Evolutionary conservation across 805 yeast genomes (phyloP), one percentile per base, ranked within the genome.

Genomic region (Lipomyces spencermartinsiae): DNA sequence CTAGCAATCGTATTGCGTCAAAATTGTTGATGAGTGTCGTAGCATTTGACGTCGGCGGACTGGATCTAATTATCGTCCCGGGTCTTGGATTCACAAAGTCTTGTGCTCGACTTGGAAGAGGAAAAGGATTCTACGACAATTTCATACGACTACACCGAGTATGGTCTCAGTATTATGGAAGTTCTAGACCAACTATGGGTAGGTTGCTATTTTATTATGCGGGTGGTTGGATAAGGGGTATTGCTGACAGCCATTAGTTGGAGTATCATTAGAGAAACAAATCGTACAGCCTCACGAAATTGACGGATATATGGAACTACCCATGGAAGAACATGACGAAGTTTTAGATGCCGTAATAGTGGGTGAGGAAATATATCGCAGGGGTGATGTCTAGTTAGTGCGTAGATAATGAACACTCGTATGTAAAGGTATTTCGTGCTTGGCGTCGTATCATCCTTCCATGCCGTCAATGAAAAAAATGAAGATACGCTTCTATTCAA

Each of bases 91-190:
- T 91, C 77, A 84, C 91, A 0, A 71, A 49, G 12, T 71, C 75
- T 12, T 73, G 87, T 29, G 77, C 81, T 12, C 77, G 99, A 63
- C 76, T 94, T 63, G 99, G 99, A 0, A 97, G 92, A 76, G 99
- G 99, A 0, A 94, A 89, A 4, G 99, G 98, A 0, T 93, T 86
- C 77, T 94, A 95, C 77, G 99, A 94, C 76, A 92, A 89, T 73
- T 90, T 82, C 73, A 83, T 90, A 55, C 79, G 82, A 58, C 79
- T 89, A 61, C 87, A 87, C 72, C 31, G 69, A 7, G 77, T 82
- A 74, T 75, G 78, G 79, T 58, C 71, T 29, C 58, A 58, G 6
- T 37, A 64, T 7, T 53, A 66, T 59, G 49, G n/a, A 43, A 4
- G 8, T 43, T 43, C 25, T 43, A 22, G 16, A 3, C 49, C 49